Base-by-base conservation (phyloP, 2,329 filamentous ascomycete genomes). In the Pseudogymnoascus sp. region DNA sequence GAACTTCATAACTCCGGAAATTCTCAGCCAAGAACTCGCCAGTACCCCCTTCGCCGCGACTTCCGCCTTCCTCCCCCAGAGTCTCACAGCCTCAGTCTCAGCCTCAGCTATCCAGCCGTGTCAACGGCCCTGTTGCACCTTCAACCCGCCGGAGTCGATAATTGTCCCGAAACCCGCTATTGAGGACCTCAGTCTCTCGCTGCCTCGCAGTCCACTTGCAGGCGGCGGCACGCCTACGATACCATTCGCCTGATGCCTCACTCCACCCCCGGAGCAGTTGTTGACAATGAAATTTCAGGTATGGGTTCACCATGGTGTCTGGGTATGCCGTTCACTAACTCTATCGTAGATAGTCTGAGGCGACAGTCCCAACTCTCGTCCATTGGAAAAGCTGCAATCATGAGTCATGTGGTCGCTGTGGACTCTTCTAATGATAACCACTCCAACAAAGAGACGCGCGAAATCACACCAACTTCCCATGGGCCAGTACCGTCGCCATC, bases 331-430 rank as follows among this genome's bases (percentile, higher is more conserved):
- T 56, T 56, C 10, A 19, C 50, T 56, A 33, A 56, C 31, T 21
- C 50, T 16, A n/a, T 21, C 50, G 16, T 33, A 56, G 50, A 56
- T 33, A 56, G 50, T 19, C 11, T 56, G 26, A 56, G 50, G 29
- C 50, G 50, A 56, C 50, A 56, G 29, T 56, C 50, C n/a, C 50
- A 56, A 33, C 50, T 56, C 29, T 56, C 50, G 8, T 56, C 50
- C 29, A 61, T 61, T 19, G 35, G 59, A n/a, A 61, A 61, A 19
- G 59, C 59, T 42, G 59, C 59, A 26, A 61, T 61, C 33, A 56
- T 56, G 67, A 42, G 68, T 69, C 47, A 72, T 62, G 11, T 71
- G 68, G 59, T 72, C 69, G 1, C 70, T 67, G 61, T 72, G 70
- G 47, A 72, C 69, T 26, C 70, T 69, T 31, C 70, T 65, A 14